phyloP scores from a whole-genome alignment of 2,329 filamentous ascomycete genomes.

The Mariannaea elegans region DNA sequence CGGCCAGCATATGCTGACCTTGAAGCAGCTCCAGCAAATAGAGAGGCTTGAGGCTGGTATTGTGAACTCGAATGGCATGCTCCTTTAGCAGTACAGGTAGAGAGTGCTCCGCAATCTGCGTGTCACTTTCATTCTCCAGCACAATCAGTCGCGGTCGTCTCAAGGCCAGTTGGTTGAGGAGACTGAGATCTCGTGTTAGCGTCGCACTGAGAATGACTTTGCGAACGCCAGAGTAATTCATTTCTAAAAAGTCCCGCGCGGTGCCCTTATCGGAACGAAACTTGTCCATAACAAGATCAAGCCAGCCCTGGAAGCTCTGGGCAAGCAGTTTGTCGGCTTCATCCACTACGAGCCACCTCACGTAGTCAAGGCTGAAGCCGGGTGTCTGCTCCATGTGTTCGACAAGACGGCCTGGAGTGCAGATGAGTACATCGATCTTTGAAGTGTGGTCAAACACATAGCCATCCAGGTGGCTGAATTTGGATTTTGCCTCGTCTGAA shows the following conservation, averaged over 20 bases:
- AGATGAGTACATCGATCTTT: slow-evolving; percentile 87
- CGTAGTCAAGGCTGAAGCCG: slow-evolving; percentile 79
- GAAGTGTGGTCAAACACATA: slow-evolving; percentile 73
- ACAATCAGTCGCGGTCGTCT: slow-evolving; percentile 79
- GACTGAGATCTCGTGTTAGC: slow-evolving; percentile 86
- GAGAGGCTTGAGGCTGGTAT: slow-evolving; percentile 79
- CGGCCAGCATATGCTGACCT: slow-evolving; percentile 57
- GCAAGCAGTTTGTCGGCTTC: slow-evolving; percentile 93
- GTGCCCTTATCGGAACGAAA: slow-evolving; percentile 61
- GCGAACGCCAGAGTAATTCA: slow-evolving; percentile 65
- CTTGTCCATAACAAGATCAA: slow-evolving; percentile 73
- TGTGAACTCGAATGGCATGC: slow-evolving; percentile 72
- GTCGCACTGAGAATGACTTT: slow-evolving; percentile 93
- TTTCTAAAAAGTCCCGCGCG: slow-evolving; percentile 62
- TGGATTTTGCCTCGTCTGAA: slow-evolving; percentile 36
- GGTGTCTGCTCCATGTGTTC: slow-evolving; percentile 88
- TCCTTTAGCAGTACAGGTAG: slow-evolving; percentile 73
- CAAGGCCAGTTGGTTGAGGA: slow-evolving; percentile 78
- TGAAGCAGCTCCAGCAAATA: slow-evolving; percentile 82
- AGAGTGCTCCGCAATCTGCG: slow-evolving; percentile 56
- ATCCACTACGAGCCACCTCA: slow-evolving; percentile 91
- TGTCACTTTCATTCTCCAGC: slow-evolving; percentile 66
- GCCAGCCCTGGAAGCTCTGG: slow-evolving; percentile 93
- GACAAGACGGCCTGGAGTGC: slow-evolving; percentile 89
- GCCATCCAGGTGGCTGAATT: slow-evolving; percentile 48